phyloP scores from a whole-genome alignment of 768 basidiomycete species.

The Leucosporidium creatinivorum region DNA sequence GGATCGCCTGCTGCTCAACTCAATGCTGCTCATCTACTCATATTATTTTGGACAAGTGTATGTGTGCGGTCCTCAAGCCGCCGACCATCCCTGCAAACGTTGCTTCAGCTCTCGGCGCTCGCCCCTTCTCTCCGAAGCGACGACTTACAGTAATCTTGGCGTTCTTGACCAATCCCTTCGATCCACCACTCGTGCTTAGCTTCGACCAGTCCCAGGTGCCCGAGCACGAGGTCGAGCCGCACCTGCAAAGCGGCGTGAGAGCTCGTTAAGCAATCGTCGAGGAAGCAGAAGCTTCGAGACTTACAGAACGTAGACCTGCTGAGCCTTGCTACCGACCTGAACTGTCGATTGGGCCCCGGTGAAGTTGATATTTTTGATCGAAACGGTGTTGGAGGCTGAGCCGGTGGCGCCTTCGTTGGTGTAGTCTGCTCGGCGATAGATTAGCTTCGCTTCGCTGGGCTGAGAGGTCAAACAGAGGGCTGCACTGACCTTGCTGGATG shows the following conservation, averaged over 20 bases:
- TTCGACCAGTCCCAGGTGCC: neutral
- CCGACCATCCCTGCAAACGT: too few species aligned
- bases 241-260: neutral
- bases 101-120: too few species aligned
- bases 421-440: constrained; percentile 45
- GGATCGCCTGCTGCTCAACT: too few species aligned
- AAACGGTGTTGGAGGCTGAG: constrained; percentile 54
- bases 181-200: neutral
- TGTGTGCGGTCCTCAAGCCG: too few species aligned
- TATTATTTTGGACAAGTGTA: too few species aligned
- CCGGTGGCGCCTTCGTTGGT: constrained; percentile 43
- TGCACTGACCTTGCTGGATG: constrained; percentile 49
- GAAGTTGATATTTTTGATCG: constrained; percentile 55
- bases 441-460: neutral
- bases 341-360: constrained; percentile 45
- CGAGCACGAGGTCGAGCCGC: constrained; percentile 1
- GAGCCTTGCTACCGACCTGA: constrained; percentile 46
- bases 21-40: too few species aligned
- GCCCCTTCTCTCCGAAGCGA: too few species aligned
- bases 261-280: neutral
- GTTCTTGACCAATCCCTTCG: neutral
- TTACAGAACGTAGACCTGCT: constrained; percentile 41
- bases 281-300: neutral
- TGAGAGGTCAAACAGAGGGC: neutral
- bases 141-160: neutral